phyloP scores from a whole-genome alignment of 2,329 filamentous ascomycete species.

The Colletotrichum truncatum region DNA sequence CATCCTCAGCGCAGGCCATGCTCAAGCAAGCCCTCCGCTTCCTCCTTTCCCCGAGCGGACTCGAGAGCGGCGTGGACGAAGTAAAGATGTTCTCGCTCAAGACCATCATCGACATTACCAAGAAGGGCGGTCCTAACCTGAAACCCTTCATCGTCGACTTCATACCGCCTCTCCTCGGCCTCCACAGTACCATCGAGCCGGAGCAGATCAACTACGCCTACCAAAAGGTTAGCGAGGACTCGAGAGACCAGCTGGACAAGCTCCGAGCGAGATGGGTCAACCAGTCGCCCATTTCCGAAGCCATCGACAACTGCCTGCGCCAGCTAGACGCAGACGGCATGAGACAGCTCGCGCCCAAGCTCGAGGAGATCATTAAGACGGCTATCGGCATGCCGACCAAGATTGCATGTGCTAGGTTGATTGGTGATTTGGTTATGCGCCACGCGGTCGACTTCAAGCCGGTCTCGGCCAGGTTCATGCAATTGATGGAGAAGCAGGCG shows the following conservation, averaged over 20 bases:
- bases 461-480: constrained; percentile 79
- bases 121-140: constrained; percentile 83
- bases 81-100: constrained; percentile 85
- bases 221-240: constrained; percentile 87
- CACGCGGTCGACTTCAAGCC: constrained; percentile 79
- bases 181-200: constrained; percentile 89
- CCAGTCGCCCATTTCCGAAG: constrained; percentile 89
- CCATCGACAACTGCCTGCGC: constrained; percentile 88
- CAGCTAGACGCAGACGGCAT: constrained; percentile 83
- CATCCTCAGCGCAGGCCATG: constrained; percentile 79
- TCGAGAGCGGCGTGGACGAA: constrained; percentile 89
- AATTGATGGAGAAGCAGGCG: constrained; percentile 80
- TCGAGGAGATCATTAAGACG: constrained; percentile 83
- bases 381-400: constrained; percentile 94
- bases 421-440: constrained; percentile 85
- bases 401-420: constrained; percentile 85
- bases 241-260: constrained; percentile 89
- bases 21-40: constrained; percentile 90
- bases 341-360: constrained; percentile 73
- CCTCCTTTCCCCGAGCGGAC: constrained; percentile 84
- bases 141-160: constrained; percentile 84
- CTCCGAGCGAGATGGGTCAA: constrained; percentile 84
- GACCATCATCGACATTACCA: constrained; percentile 88
- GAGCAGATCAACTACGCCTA: constrained; percentile 93
- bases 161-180: constrained; percentile 80